Conservation (phyloP, 2,329 filamentous ascomycete species). For the Diaporthe eres region DNA sequence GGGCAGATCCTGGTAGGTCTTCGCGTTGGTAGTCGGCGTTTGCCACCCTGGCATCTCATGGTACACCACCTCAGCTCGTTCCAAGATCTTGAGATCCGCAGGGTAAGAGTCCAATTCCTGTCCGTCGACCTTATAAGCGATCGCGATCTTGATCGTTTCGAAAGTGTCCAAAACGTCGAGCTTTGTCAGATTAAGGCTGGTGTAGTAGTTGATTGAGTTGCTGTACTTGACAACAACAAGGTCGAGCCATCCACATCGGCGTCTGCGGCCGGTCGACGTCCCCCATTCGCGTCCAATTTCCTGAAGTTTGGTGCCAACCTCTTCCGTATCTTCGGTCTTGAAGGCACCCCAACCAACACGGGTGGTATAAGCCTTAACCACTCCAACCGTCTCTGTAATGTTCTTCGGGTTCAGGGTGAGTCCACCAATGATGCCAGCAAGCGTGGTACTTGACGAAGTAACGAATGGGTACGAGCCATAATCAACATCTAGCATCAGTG, state of each 20-base stretch:
- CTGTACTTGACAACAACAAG: constrained; percentile 75
- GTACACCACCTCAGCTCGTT: constrained; percentile 74
- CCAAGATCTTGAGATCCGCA: constrained; percentile 71
- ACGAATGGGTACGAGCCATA: constrained; percentile 65
- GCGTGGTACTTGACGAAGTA: constrained; percentile 70
- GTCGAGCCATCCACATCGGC: constrained; percentile 68
- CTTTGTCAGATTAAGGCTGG: constrained; percentile 68
- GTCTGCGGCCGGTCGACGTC: constrained; percentile 66
- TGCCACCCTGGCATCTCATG: constrained; percentile 80
- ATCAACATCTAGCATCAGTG: constrained; percentile 73
- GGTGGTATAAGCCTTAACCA: constrained; percentile 72
- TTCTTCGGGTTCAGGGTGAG: constrained; percentile 68
- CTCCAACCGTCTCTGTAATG: constrained; percentile 70
- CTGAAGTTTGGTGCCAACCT: constrained; percentile 55
- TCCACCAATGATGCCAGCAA: constrained; percentile 72
- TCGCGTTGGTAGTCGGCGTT: constrained; percentile 71
- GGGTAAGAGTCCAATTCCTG: constrained; percentile 74
- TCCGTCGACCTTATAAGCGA: constrained; percentile 73
- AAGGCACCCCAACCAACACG: constrained; percentile 72
- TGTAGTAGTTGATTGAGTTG: constrained; percentile 76
- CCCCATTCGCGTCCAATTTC: constrained; percentile 53
- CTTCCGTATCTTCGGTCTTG: constrained; percentile 67
- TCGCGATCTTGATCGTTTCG: constrained; percentile 79
- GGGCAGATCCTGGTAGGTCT: constrained; percentile 72
- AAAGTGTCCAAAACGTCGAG: constrained; percentile 82